Conservation (phyloP, 2,329 filamentous ascomycete genomes). For the Pyricularia pennisetigena region DNA sequence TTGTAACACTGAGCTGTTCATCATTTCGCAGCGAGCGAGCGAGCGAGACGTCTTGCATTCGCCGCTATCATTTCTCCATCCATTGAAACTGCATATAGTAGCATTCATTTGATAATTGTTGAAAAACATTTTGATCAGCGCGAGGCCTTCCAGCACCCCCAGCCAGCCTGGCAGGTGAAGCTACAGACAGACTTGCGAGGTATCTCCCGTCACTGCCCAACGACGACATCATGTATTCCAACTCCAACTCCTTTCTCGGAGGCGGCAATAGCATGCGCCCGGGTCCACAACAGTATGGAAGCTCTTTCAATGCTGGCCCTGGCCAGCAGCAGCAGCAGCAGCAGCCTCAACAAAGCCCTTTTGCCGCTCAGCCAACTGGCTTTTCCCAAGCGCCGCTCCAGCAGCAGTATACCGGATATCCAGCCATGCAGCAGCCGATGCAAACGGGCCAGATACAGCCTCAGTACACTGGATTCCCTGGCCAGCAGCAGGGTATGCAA, state of each 20-base stretch:
- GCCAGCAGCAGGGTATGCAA: conserved; percentile 49
- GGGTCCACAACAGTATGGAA: conserved; percentile 49
- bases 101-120: not conserved
- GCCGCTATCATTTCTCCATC: not conserved
- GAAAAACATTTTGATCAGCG: not conserved
- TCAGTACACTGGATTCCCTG: conserved; percentile 59
- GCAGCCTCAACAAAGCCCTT: conserved; percentile 27
- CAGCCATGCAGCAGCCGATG: conserved; percentile 41
- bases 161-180: not conserved
- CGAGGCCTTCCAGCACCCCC: not conserved
- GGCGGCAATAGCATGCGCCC: conserved; percentile 72
- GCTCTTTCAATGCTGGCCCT: conserved; percentile 34
- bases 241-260: conserved; percentile 77
- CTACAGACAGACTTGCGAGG: not conserved
- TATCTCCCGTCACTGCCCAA: not conserved
- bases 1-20: not conserved
- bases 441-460: conserved; percentile 50
- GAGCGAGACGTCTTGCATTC: not conserved
- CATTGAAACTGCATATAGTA: not conserved
- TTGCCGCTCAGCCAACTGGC: conserved; percentile 50
- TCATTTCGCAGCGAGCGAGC: not conserved
- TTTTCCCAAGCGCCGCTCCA: conserved; percentile 45
- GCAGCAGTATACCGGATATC: conserved; percentile 53
- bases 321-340: conserved; percentile 37
- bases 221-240: conserved; percentile 66